These are phyloP conservation scores for Venturia carpophila DNA, from an alignment of 2,329 filamentous ascomycete genomes.

Conservation along the genomic window DNA sequence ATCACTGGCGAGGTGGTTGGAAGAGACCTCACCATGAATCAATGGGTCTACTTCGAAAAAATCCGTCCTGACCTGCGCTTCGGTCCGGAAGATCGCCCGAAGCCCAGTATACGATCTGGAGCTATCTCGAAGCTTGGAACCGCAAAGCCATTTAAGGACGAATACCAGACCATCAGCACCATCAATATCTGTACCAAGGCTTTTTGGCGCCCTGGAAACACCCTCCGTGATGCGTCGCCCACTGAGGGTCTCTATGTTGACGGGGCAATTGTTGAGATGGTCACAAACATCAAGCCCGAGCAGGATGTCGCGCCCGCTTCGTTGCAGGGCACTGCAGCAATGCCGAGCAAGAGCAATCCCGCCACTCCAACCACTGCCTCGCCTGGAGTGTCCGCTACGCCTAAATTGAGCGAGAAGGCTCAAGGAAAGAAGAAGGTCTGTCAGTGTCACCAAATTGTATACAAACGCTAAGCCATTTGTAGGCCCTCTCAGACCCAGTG, in stretches of 20 bases:
- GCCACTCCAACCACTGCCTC: too few species aligned
- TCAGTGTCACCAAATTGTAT: background rate
- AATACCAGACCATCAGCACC: constrained; percentile 6
- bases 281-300: background rate
- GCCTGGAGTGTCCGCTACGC: background rate
- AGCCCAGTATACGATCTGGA: background rate
- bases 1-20: background rate
- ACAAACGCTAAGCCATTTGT: background rate
- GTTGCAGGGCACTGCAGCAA: background rate
- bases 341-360: background rate
- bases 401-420: background rate
- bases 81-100: background rate
- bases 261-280: background rate
- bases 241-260: background rate
- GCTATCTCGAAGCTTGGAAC: background rate
- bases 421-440: background rate
- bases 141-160: background rate
- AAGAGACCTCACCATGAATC: background rate
- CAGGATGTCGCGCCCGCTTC: background rate
- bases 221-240: background rate
- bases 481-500: background rate
- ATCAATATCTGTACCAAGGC: background rate
- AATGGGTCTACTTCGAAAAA: background rate
- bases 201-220: background rate
- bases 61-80: background rate